Conservation (phyloP, 352 stramenopile genomes). For the Phytophthora pini region DNA sequence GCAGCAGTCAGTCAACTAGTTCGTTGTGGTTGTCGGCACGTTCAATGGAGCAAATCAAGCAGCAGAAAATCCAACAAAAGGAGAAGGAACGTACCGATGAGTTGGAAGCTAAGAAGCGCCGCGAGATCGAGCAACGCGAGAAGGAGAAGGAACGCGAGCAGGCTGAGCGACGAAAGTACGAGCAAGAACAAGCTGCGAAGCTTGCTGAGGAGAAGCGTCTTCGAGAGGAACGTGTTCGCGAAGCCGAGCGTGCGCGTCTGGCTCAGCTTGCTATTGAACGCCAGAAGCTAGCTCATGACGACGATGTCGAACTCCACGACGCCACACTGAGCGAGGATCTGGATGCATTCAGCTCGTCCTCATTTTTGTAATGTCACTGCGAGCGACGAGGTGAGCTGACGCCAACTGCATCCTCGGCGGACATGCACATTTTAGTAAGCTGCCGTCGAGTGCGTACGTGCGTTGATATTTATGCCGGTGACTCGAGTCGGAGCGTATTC, state of each 20-base stretch:
- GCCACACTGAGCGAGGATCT: slow-evolving; percentile 80
- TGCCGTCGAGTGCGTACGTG: slow-evolving; percentile 41
- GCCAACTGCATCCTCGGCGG: slow-evolving; percentile 22
- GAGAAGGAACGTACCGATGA: slow-evolving; percentile 78
- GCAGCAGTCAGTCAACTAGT: slow-evolving; percentile 73
- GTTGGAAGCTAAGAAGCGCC: slow-evolving; percentile 67
- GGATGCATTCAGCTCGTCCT: slow-evolving; percentile 88
- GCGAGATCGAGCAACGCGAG: slow-evolving; percentile 67
- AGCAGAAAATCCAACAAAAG: slow-evolving; percentile 88
- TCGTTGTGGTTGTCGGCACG: slow-evolving; percentile 86
- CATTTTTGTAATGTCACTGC: slow-evolving; percentile 74
- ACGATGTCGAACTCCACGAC: slow-evolving; percentile 77
- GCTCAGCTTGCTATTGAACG: slow-evolving; percentile 62
- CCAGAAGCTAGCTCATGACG: slow-evolving; percentile 70
- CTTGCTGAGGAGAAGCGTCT: slow-evolving; percentile 63
- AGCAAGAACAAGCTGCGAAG: slow-evolving; percentile 52
- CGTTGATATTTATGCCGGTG: slow-evolving; percentile 55
- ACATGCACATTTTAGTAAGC: slow-evolving; percentile 36
- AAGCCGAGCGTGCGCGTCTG: slow-evolving; percentile 65
- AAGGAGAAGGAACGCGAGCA: slow-evolving; percentile 83
- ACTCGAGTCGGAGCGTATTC: slow-evolving; percentile 27
- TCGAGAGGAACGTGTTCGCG: slow-evolving; percentile 58
- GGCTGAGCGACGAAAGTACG: slow-evolving; percentile 63
- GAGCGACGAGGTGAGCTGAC: slow-evolving; percentile 28
- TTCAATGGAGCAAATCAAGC: slow-evolving; percentile 89